Base-by-base conservation (phyloP, 495 filamentous ascomycete genomes). In the Acidomyces sp. region DNA sequence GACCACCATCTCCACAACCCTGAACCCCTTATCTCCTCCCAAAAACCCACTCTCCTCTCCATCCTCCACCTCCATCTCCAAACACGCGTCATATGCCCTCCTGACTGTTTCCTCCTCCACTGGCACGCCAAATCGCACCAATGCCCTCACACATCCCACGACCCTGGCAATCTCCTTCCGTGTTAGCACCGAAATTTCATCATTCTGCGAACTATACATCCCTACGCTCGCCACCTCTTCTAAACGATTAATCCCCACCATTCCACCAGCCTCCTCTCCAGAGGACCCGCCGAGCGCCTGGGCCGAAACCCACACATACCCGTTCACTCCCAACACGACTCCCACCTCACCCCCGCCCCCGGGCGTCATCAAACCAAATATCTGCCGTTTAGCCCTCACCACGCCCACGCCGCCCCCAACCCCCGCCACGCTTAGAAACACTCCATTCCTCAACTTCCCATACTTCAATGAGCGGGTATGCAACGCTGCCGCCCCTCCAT, bases 231-330 rank as follows among this genome's bases (percentile, higher is more conserved):
- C 72, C 49, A 67, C 74, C 62, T 95, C 90, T 57, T 95, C 88
- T 53, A 94, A 63, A 37, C 81, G 71, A 19, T 80, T 92, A 47
- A 93, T 83, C 2, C 69, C 68, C 7, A 76, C 67, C 20, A 62
- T 67, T 41, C 69, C 64, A 12, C 62, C 62, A 10, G 66, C 67
- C 4, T 64, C 64, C 29, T 77, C 68, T 1, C 74, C 59, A 1
- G 74, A 57, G n/a, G 65, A 62, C 4, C 58, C 62, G 50, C 85
- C 80, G 64, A 83, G 86, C 51, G 77, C 74, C n/a, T n/a, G n/a
- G n/a, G n/a, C n/a, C n/a, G n/a, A n/a, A 48, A 97, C 85, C 80
- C 82, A 95, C 39, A 96, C 82, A 53, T 85, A 95, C 4, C 90
- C 90, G 55, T 97, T 97, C 10, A 97, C 88, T 0, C 90, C 90